Evolutionary conservation across 1,139 yeast genomes (phyloP).

Genomic region (Saccharomyces hybrid): DNA sequence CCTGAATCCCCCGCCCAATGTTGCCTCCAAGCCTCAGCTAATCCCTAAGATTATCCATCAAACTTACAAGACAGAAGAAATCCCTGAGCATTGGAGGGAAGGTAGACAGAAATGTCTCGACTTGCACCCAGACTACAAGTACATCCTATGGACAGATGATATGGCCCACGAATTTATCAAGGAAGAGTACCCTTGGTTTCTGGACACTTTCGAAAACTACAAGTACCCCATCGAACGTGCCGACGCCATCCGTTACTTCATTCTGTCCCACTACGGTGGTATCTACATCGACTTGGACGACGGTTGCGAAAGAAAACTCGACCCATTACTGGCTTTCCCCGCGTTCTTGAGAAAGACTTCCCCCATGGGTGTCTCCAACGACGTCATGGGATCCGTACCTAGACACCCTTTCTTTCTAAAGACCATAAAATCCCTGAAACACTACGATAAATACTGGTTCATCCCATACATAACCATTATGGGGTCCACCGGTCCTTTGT

Average conservation of each 20-base stretch:
- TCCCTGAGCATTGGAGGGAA: slow-evolving; percentile 74
- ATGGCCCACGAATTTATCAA: slow-evolving; percentile 72
- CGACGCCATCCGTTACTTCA: slow-evolving; percentile 87
- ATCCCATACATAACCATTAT: slow-evolving; percentile 87
- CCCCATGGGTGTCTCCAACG: slow-evolving; percentile 90
- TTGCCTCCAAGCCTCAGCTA: slow-evolving; percentile 29
- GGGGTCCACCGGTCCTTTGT: slow-evolving; percentile 91
- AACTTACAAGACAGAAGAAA: slow-evolving; percentile 70
- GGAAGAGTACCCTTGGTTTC: slow-evolving; percentile 79
- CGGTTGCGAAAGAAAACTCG: slow-evolving; percentile 71
- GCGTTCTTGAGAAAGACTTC: slow-evolving; percentile 82
- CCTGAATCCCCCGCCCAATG: slow-evolving; percentile 35
- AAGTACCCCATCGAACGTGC: slow-evolving; percentile 82
- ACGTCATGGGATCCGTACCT: slow-evolving; percentile 86
- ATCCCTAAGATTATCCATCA: slow-evolving; percentile 92
- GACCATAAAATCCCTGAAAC: slow-evolving; percentile 40
- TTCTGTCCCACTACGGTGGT: slow-evolving; percentile 79
- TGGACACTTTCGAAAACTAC: slow-evolving; percentile 69
- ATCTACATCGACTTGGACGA: slow-evolving; percentile 86
- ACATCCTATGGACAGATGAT: slow-evolving; percentile 86
- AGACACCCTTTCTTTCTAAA: slow-evolving; percentile 77
- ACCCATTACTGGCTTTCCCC: slow-evolving; percentile 71
- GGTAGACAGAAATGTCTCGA: slow-evolving; percentile 74
- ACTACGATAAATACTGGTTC: slow-evolving; percentile 64
- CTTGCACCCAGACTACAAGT: slow-evolving; percentile 79